Conservation (phyloP, 225 moss, liverwort and hornwort genomes). For the Thuidium tamariscinum region DNA sequence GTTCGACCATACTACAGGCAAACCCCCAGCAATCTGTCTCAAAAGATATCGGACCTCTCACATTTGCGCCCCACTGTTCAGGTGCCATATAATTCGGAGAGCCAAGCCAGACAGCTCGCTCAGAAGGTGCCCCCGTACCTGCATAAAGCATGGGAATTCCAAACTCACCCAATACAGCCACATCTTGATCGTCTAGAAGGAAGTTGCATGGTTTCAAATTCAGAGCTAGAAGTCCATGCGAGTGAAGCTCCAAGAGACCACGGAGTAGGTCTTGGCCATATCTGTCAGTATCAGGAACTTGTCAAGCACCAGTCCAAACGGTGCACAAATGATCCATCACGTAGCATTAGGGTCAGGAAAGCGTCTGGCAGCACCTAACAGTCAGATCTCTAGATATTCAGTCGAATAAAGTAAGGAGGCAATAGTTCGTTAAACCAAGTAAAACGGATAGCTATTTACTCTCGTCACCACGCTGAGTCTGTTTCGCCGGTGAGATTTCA, state of each 20-base stretch:
- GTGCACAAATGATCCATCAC: not conserved
- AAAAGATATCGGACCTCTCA: slow-evolving; percentile 70
- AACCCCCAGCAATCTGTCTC: slow-evolving; percentile 97
- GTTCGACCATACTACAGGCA: slow-evolving; percentile 79
- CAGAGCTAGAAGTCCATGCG: slow-evolving; percentile 65
- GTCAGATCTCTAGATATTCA: not conserved
- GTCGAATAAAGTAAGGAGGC: not conserved
- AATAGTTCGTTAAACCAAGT: not conserved
- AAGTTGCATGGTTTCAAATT: slow-evolving; percentile 96
- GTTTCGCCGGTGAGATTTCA: not conserved
- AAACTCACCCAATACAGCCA: slow-evolving; percentile 82
- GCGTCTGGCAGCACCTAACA: not conserved
- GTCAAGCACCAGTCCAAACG: not conserved
- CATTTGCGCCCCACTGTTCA: slow-evolving; percentile 83
- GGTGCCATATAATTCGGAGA: slow-evolving; percentile 97
- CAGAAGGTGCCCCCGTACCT: slow-evolving; percentile 45
- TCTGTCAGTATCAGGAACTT: slow-evolving; percentile 23
- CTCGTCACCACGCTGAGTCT: not conserved
- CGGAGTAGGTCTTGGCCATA: slow-evolving; percentile 69
- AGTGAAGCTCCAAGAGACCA: slow-evolving; percentile 84
- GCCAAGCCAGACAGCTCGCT: slow-evolving; percentile 86
- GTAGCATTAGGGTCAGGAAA: not conserved
- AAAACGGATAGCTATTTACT: not conserved
- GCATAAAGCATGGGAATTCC: slow-evolving; percentile 83
- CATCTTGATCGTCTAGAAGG: slow-evolving; percentile 73